Evolutionary conservation across 257 asterid genomes (phyloP), one percentile per base, ranked within the genome.

Genomic region (Phtheirospermum japonicum): DNA sequence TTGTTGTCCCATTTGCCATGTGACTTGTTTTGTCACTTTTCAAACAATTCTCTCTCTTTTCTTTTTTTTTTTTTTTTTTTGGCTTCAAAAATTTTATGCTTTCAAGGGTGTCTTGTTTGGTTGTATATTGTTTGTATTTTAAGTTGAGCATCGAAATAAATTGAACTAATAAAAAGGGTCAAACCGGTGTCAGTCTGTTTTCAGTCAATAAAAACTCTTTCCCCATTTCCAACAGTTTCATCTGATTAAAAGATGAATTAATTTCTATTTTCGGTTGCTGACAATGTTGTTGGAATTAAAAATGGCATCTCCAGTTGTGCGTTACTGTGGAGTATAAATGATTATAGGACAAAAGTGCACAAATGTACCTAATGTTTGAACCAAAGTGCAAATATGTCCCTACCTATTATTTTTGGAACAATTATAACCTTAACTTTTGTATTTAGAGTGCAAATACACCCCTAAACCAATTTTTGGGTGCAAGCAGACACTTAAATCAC

Each of bases 11-110:
- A 68, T 58, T 69, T 65, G 73, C 77, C 85, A 80, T 80, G 87
- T 85, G 89, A 79, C 20, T 59, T 73, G 57, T 57, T 70, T 75
- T 67, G 80, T 73, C 72, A 69, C 57, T 78, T 79, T 77, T 69
- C 74, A 34, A 23, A n/a, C n/a, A n/a, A n/a, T n/a, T n/a, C n/a
- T n/a, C n/a, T n/a, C 30, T 43, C 54, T 64, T 72, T 67, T 73
- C 75, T 79, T 57, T 76, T 66, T 73, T 69, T 69, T 60, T 75
- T 70, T 30, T 73, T 51, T 45, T 51, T 66, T 65, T 4, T 40
- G n/a, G 64, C 70, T 66, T 65, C 69, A 13, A 49, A 53, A 17
- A 50, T 69, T 73, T 65, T 40, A 49, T 65, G 68, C 77, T 76
- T 80, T 69, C 33, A 33, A 66, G 61, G 48, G 66, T 46, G 53